Evolutionary conservation across 768 basidiomycete genomes (phyloP).

Genomic region (Agaricus sinodeliciosus): DNA sequence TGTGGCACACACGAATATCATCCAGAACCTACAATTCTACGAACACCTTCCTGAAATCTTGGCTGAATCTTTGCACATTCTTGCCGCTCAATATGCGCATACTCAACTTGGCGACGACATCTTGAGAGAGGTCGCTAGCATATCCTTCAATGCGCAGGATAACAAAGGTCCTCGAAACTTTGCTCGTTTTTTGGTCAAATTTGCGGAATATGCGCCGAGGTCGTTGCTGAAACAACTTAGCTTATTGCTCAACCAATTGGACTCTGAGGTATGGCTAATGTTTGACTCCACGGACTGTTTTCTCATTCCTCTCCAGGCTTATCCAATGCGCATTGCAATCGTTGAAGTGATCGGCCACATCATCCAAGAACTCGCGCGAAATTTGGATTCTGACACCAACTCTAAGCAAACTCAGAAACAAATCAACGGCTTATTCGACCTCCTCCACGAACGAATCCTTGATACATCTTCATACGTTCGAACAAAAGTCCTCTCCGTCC

Average conservation of each 20-base stretch:
- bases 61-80: constrained; percentile 79
- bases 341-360: constrained; percentile 86
- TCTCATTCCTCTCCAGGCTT: constrained; percentile 48
- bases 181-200: constrained; percentile 74
- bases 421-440: constrained; percentile 72
- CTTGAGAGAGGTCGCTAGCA: constrained; percentile 78
- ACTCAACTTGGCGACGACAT: constrained; percentile 88
- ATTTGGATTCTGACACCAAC: constrained; percentile 40
- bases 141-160: constrained; percentile 74
- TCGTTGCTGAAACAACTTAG: constrained; percentile 86
- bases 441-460: constrained; percentile 81
- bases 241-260: constrained; percentile 76
- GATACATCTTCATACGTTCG: constrained; percentile 91
- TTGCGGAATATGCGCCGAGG: constrained; percentile 75
- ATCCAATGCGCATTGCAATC: constrained; percentile 93
- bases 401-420: constrained; percentile 59
- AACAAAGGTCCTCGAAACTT: constrained; percentile 84
- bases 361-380: constrained; percentile 70
- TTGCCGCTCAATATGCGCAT: constrained; percentile 84
- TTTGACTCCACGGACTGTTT: not conserved
- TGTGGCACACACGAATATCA: constrained; percentile 83
- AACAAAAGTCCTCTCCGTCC: constrained; percentile 73
- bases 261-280: constrained; percentile 67
- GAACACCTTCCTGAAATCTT: constrained; percentile 93
- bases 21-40: constrained; percentile 88